Base-by-base conservation (phyloP, 139 green algal genomes). In the Micractinium conductrix region DNA sequence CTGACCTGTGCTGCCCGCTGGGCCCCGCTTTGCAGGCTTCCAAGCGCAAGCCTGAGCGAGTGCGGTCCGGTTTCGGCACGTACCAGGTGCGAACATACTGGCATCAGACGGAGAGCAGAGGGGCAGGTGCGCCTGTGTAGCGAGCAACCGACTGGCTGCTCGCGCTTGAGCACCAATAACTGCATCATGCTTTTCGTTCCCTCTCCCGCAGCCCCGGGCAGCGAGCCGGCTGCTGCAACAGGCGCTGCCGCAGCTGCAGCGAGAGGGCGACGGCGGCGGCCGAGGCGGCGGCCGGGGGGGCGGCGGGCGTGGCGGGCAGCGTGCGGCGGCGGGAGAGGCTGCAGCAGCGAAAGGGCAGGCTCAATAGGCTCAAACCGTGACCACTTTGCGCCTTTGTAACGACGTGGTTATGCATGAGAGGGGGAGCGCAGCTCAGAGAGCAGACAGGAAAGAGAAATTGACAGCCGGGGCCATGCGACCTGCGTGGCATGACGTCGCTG, bases 1-100 rank as follows among this genome's bases (percentile, higher is more conserved):
- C 28, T 43, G 67, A n/a, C 58, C 4, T 2, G 14, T 37, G 58
- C 2, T 5, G 8, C 58, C 58, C 58, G 26, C 4, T 4, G 26
- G 26, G 33, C 14, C 26, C 58, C 14, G 58, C 58, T 37, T 26
- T 65, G 74, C 55, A 81, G 76, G 76, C 38, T 8, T 26, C 55
- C 37, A 71, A 82, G 44, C 78, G 42, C 30, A 83, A 37, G 78
- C 37, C 78, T 2, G 78, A 83, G 78, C 78, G 78, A 19, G 40
- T 74, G 42, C 78, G 78, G 2, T n/a, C 78, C 4, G 78, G 78
- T 3, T 83, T 83, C 44, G 62, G 42, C 17, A 33, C 62, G 16
- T 83, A 83, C 78, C 78, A 79, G 73, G 45, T 44, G 45, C 0
- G 45, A 2, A n/a, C n/a, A n/a, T n/a, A n/a, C n/a, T n/a, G n/a